phyloP scores from a whole-genome alignment of 805 yeast species.

The Yamadazyma sp. region DNA sequence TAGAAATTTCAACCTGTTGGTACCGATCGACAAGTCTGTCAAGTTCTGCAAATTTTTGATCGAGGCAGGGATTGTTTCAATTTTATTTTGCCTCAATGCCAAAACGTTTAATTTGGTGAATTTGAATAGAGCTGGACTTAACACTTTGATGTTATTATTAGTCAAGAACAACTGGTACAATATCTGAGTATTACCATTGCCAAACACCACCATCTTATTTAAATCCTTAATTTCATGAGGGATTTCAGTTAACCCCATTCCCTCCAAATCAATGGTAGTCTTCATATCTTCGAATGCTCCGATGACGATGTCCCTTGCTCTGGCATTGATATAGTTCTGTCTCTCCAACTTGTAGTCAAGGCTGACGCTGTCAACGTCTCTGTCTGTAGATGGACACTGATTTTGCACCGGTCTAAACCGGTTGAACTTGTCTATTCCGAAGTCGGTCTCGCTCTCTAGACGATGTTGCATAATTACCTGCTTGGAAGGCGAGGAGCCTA shows the following conservation, averaged over 20 bases:
- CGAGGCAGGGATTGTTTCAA: conserved; percentile 49
- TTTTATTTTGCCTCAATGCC: conserved; percentile 50
- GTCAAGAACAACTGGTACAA: conserved; percentile 51
- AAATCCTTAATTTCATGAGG: conserved; percentile 62
- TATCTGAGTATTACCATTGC: conserved; percentile 13
- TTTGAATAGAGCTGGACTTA: conserved; percentile 53
- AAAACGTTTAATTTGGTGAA: conserved; percentile 51
- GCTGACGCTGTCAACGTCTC: conserved; percentile 20
- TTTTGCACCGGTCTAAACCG: conserved; percentile 32
- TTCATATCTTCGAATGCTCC: conserved; percentile 48
- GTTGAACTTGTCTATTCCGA: conserved; percentile 53
- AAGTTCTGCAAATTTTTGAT: conserved; percentile 42
- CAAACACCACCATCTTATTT: conserved; percentile 50
- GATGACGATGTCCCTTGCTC: conserved; percentile 44
- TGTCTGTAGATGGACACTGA: conserved; percentile 34
- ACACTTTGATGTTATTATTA: conserved; percentile 46
- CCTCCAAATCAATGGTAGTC: conserved; percentile 48
- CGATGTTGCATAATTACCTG: conserved; percentile 7
- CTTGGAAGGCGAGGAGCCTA: conserved; percentile 6
- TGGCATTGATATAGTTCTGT: conserved; percentile 18
- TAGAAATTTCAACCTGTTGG: conserved; percentile 49
- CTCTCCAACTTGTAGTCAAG: conserved; percentile 21
- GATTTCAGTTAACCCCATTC: conserved; percentile 45
- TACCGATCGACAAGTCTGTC: conserved; percentile 51
- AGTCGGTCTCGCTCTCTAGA: conserved; percentile 36